phyloP scores from a whole-genome alignment of 1,284 basidiomycete genomes.

The Agroathelia rolfsii region DNA sequence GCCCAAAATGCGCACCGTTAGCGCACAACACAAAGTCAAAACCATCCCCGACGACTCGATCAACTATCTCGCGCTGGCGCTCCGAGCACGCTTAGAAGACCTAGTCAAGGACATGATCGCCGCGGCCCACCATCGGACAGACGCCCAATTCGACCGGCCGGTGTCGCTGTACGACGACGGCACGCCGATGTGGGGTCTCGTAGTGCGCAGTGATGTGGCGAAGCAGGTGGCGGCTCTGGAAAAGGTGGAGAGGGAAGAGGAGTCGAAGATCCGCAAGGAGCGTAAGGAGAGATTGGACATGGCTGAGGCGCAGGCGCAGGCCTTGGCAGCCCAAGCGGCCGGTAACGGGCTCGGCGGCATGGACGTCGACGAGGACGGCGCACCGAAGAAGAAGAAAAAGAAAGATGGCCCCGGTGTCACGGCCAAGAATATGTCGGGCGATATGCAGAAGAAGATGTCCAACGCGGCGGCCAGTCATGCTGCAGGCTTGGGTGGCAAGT shows the following conservation, averaged over 20 bases:
- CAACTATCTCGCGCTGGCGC: slow-evolving; percentile 69
- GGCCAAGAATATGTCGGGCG: slow-evolving; percentile 79
- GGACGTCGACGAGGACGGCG: slow-evolving; percentile 37
- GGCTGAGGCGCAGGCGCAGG: slow-evolving; percentile 53
- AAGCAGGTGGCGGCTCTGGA: slow-evolving; percentile 70
- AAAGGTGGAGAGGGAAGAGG: slow-evolving; percentile 72
- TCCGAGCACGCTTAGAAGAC: slow-evolving; percentile 65
- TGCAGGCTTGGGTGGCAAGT: slow-evolving; percentile 71
- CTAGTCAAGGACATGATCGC: slow-evolving; percentile 61
- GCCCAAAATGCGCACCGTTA: slow-evolving; percentile 52
- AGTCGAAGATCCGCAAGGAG: slow-evolving; percentile 60
- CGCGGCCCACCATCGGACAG: slow-evolving; percentile 60
- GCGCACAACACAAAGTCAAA: slow-evolving; percentile 51
- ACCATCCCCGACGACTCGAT: slow-evolving; percentile 62
- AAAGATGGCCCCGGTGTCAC: slow-evolving; percentile 77
- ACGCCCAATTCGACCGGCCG: slow-evolving; percentile 60
- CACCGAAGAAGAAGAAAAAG: slow-evolving; percentile 73
- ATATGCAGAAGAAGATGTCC: slow-evolving; percentile 81
- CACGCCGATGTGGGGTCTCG: slow-evolving; percentile 72
- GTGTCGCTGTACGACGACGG: slow-evolving; percentile 53
- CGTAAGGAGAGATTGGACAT: slow-evolving; percentile 65
- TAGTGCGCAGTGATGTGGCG: slow-evolving; percentile 61
- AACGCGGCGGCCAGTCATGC: slow-evolving; percentile 82
- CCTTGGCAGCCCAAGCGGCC: slow-evolving; percentile 45
- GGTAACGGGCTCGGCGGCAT: slow-evolving; percentile 23